phyloP scores from a whole-genome alignment of 2,329 filamentous ascomycete genomes.

The Elsinoe fawcettii region DNA sequence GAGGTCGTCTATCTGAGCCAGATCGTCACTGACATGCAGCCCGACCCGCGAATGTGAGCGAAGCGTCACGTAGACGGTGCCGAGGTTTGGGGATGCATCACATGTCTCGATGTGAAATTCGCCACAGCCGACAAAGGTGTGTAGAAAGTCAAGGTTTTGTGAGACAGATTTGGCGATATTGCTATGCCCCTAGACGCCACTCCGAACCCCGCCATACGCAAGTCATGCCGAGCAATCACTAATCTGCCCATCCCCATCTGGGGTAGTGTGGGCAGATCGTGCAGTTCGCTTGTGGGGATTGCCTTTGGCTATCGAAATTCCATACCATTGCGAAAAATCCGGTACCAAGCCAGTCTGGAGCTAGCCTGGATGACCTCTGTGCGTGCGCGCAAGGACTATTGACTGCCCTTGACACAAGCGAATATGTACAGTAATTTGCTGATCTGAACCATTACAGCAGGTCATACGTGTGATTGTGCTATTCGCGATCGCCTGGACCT shows the following conservation, averaged over 20 bases:
- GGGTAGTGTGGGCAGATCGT: background rate
- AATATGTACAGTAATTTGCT: constrained; percentile 1
- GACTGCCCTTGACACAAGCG: background rate
- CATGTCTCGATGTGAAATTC: background rate
- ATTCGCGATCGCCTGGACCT: background rate
- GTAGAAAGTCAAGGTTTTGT: background rate
- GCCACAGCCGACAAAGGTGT: background rate
- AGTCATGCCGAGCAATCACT: constrained; percentile 1
- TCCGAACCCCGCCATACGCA: background rate
- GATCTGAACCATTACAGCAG: background rate
- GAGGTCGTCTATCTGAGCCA: constrained; percentile 7
- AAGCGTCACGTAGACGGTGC: background rate
- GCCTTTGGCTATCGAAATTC: background rate
- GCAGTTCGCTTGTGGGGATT: constrained; percentile 1
- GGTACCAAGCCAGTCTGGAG: background rate
- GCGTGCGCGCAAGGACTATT: too few relatives aligned
- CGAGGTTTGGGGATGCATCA: background rate
- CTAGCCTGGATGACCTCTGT: background rate
- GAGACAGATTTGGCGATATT: background rate
- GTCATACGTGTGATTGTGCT: background rate
- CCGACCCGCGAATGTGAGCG: background rate
- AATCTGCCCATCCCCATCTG: background rate
- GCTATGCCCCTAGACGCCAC: background rate
- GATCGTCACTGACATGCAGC: background rate
- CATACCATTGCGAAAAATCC: constrained; percentile 3